A percentile compares a stretch with the other conserved stretches of the same genome.
Evolutionary conservation across 148 eudicot genomes (phyloP).

Genomic region (Selenicereus undatus): DNA sequence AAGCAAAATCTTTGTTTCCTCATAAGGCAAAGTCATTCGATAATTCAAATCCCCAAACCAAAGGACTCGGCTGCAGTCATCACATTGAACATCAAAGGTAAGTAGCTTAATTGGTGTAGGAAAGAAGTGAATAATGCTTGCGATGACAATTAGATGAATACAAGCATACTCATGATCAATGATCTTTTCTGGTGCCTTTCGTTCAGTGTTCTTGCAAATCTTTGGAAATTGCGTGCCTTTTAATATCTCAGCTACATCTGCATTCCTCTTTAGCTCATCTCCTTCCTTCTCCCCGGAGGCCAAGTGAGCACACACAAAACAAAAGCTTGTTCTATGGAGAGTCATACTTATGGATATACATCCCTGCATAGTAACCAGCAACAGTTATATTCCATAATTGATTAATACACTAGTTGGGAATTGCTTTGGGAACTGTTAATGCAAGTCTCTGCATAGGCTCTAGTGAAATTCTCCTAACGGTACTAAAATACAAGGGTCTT

Average conservation of each 20-base stretch:
- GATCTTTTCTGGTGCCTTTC: slow-evolving; percentile 58
- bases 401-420: too few species aligned
- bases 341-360: slow-evolving; percentile 84
- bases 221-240: slow-evolving; percentile 63
- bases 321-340: slow-evolving; percentile 81
- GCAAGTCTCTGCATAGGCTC: too few species aligned
- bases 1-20: slow-evolving; percentile 56
- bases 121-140: neutral
- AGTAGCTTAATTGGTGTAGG: neutral
- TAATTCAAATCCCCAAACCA: slow-evolving; percentile 95
- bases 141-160: slow-evolving; percentile 30
- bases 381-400: too few species aligned
- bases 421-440: too few species aligned
- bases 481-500: too few species aligned
- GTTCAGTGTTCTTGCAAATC: slow-evolving; percentile 53
- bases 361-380: slow-evolving; percentile 45
- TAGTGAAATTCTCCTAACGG: too few species aligned
- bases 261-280: slow-evolving; percentile 71
- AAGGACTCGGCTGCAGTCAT: slow-evolving; percentile 55
- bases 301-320: slow-evolving; percentile 86
- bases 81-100: neutral
- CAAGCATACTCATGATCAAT: slow-evolving; percentile 88
- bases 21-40: slow-evolving; percentile 72
- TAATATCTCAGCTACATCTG: slow-evolving; percentile 77
- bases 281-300: slow-evolving; percentile 95